Evolutionary conservation across 2,329 filamentous ascomycete genomes (phyloP).

Genomic region (Claviceps paspali): DNA sequence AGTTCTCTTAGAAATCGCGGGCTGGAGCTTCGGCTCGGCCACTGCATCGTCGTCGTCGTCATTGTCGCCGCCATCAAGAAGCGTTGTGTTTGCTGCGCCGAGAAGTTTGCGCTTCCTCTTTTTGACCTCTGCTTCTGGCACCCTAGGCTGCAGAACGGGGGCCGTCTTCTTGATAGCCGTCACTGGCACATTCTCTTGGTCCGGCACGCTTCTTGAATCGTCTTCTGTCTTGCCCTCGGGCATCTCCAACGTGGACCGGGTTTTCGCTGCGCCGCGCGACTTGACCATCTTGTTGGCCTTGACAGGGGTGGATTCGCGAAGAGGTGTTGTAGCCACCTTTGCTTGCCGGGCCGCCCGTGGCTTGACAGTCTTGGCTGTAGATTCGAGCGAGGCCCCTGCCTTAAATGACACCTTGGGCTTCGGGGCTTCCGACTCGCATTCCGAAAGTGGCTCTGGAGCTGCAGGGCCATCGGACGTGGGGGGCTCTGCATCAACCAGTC

Average conservation of each 20-base stretch:
- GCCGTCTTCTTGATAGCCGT: conserved; percentile 6
- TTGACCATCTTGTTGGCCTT: conserved; percentile 25
- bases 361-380: conserved; percentile 15
- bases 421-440: conserved; percentile 13
- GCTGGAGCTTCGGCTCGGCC: neutral
- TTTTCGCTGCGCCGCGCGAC: conserved; percentile 3
- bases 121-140: conserved; percentile 25
- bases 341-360: conserved; percentile 28
- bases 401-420: conserved; percentile 7
- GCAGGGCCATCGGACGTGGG: conserved; percentile 5
- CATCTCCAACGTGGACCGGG: conserved; percentile 2
- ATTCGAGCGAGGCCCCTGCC: conserved; percentile 3
- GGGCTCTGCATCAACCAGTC: conserved; percentile 18
- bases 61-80: conserved; percentile 55
- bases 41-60: conserved; percentile 39
- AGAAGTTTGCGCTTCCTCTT: conserved; percentile 64
- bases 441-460: conserved; percentile 1
- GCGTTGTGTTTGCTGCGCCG: conserved; percentile 43
- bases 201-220: conserved; percentile 17
- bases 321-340: conserved; percentile 22
- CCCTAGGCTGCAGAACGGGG: conserved; percentile 6
- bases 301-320: conserved; percentile 28
- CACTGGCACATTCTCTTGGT: conserved; percentile 16
- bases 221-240: conserved; percentile 20
- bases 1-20: conserved; percentile 3